A percentile compares a stretch with the other conserved stretches of the same genome.
These are phyloP conservation scores for Phytophthora sp. DNA, from an alignment of 352 stramenopile species.

Conservation along the genomic window DNA sequence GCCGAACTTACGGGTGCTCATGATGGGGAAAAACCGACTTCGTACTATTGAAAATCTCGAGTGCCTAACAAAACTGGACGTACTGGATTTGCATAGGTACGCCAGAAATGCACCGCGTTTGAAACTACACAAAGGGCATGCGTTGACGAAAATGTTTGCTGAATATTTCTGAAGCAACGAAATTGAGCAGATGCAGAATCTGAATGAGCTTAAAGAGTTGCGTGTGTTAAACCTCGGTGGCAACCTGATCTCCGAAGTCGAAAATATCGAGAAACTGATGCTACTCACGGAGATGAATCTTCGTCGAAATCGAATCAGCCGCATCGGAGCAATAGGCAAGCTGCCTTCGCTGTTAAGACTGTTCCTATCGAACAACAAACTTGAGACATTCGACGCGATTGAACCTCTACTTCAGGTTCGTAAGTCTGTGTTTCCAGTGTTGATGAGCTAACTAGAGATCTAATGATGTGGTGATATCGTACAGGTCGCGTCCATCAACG, in stretches of 20 bases:
- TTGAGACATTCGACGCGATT: constrained; percentile 74
- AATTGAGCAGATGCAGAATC: constrained; percentile 86
- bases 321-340: constrained; percentile 60
- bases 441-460: not conserved
- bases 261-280: constrained; percentile 79
- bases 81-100: constrained; percentile 91
- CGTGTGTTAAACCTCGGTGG: constrained; percentile 92
- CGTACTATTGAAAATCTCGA: constrained; percentile 85
- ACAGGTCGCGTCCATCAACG: constrained; percentile 69
- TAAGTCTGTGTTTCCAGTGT: not conserved
- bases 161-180: constrained; percentile 66
- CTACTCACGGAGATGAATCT: constrained; percentile 93
- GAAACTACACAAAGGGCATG: not conserved
- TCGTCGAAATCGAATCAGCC: constrained; percentile 77
- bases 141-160: constrained; percentile 2
- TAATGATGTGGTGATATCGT: not conserved
- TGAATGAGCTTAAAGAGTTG: constrained; percentile 86
- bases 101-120: no score
- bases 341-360: constrained; percentile 85
- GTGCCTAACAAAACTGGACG: constrained; percentile 89
- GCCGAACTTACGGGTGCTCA: constrained; percentile 90
- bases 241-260: constrained; percentile 79
- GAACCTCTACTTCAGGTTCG: constrained; percentile 70
- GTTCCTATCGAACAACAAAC: constrained; percentile 92
- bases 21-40: constrained; percentile 91